A percentile compares a stretch with the other conserved stretches of the same genome.
Conservation (phyloP, 192 early-diverging fungal genomes). For the Coemansia sp. region DNA sequence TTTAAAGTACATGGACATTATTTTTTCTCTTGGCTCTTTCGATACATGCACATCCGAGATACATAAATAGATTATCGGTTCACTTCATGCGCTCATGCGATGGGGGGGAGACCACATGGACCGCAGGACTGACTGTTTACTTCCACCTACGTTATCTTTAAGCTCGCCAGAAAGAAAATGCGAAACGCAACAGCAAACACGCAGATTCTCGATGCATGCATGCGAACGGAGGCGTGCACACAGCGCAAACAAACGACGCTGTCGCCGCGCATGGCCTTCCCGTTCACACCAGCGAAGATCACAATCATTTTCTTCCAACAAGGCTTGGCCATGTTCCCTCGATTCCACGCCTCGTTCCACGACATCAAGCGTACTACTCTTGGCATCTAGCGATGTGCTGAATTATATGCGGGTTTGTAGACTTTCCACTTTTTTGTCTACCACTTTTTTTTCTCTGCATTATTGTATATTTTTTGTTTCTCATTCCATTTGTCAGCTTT, state of each 20-base stretch:
- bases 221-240: neutral
- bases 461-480: neutral
- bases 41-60: neutral
- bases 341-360: slow-evolving; percentile 15
- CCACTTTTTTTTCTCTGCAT: neutral
- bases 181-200: neutral
- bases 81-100: neutral
- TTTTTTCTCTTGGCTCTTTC: neutral
- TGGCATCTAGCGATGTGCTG: neutral
- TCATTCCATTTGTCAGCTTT: neutral
- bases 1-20: neutral
- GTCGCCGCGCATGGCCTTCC: neutral
- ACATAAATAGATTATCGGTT: neutral
- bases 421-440: neutral
- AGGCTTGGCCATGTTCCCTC: neutral
- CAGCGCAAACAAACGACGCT: slow-evolving; percentile 6
- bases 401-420: neutral
- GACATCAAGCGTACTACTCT: neutral
- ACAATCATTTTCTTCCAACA: neutral
- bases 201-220: slow-evolving; percentile 1
- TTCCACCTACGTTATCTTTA: neutral
- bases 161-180: neutral
- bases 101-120: slow-evolving; percentile 5
- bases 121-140: neutral
- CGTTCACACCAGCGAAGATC: slow-evolving; percentile 7